phyloP scores from a whole-genome alignment of 2,329 filamentous ascomycete species.

The Hypoxylon sp. region DNA sequence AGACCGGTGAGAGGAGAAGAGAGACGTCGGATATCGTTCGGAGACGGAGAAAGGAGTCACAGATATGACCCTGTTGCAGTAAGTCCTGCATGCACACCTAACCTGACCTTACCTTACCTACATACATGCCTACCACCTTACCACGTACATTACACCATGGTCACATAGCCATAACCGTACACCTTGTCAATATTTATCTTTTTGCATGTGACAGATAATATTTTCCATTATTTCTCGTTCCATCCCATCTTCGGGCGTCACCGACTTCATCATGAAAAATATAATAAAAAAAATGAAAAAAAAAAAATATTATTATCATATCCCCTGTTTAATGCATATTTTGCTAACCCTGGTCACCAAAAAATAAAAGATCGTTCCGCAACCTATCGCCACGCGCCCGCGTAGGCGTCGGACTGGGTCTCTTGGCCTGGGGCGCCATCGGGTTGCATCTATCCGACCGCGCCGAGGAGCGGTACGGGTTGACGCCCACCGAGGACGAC shows the following conservation, averaged over 20 bases:
- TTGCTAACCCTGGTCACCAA: neutral
- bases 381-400: constrained; percentile 77
- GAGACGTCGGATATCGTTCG: constrained; percentile 14
- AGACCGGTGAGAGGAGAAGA: neutral
- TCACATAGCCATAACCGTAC: constrained; percentile 3
- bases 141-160: constrained; percentile 19
- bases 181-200: neutral
- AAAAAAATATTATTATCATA: too few species aligned
- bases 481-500: constrained; percentile 79
- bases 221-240: neutral
- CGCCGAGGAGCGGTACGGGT: constrained; percentile 78
- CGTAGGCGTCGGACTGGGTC: constrained; percentile 75
- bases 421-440: constrained; percentile 80
- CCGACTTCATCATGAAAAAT: neutral
- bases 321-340: neutral
- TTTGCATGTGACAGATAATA: constrained; percentile 8
- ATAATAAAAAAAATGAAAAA: too few species aligned
- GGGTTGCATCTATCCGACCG: constrained; percentile 80
- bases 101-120: constrained; percentile 20
- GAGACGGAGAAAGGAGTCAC: neutral
- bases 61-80: constrained; percentile 36
- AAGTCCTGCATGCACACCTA: constrained; percentile 26
- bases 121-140: constrained; percentile 14
- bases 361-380: constrained; percentile 70
- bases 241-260: neutral